These are phyloP conservation scores for Chytridiales sp. DNA, from an alignment of 371 early-diverging fungal genomes.

Conservation along the genomic window DNA sequence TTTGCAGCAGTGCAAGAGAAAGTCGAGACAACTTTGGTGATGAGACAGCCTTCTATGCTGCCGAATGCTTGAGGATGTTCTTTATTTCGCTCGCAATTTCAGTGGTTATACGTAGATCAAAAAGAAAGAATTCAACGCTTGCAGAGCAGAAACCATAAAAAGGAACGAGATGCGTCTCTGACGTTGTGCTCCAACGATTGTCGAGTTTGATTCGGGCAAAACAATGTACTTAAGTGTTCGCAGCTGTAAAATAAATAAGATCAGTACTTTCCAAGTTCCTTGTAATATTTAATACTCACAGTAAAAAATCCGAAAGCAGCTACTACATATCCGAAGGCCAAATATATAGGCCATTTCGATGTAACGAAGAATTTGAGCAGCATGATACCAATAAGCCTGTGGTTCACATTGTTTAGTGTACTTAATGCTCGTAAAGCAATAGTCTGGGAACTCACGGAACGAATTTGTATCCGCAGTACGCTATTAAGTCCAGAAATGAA, in stretches of 20 bases:
- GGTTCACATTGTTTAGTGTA: no score
- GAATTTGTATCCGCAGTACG: constrained; percentile 97
- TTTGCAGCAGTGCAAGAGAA: background rate
- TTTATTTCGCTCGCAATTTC: background rate
- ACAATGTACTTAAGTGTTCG: constrained; percentile 87
- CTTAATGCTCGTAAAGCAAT: no score
- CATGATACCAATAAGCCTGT: constrained; percentile 64
- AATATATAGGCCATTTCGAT: constrained; percentile 55
- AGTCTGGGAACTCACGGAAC: constrained; percentile 70
- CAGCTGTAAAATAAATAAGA: constrained; percentile 40
- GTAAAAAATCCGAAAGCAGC: constrained; percentile 83
- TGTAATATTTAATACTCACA: constrained; percentile 49
- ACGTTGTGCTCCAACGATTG: constrained; percentile 68
- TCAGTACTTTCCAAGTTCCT: background rate
- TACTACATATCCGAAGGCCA: constrained; percentile 71
- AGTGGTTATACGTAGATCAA: constrained; percentile 41
- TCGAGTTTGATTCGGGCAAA: constrained; percentile 78
- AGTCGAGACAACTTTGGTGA: background rate
- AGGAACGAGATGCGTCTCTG: constrained; percentile 85
- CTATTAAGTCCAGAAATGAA: constrained; percentile 82
- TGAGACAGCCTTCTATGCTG: no score
- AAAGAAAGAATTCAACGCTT: constrained; percentile 78
- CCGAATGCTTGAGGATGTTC: no score
- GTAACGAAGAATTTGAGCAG: constrained; percentile 49
- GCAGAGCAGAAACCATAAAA: constrained; percentile 78